Evolutionary conservation across 2,329 filamentous ascomycete species (phyloP).

Genomic region (Berkeleyomyces rouxiae): DNA sequence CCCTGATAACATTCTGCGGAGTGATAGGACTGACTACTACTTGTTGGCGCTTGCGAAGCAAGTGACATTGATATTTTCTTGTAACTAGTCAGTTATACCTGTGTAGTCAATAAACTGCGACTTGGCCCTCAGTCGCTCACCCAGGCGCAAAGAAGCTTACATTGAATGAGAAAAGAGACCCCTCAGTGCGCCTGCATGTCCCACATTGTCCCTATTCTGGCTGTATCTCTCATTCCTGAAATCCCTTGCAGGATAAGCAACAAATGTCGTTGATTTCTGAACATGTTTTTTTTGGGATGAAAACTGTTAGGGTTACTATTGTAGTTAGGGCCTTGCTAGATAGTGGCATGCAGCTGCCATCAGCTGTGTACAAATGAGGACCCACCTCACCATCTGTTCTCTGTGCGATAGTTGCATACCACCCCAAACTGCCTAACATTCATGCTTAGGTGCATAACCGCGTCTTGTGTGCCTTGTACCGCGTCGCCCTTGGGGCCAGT

Average conservation of each 20-base stretch:
- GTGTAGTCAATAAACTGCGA: too few relatives aligned
- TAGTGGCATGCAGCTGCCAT: neutral
- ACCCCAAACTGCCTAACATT: neutral
- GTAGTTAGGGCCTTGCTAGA: too few relatives aligned
- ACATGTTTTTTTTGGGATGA: neutral
- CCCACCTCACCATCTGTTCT: neutral
- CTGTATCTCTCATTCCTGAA: neutral
- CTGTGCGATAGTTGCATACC: neutral
- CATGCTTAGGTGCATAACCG: neutral
- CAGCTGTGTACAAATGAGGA: neutral
- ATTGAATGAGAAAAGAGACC: neutral
- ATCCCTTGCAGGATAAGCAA: neutral
- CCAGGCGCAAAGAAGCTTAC: neutral
- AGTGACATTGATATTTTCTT: too few relatives aligned
- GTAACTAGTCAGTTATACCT: too few relatives aligned
- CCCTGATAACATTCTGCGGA: neutral
- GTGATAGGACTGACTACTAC: too few relatives aligned
- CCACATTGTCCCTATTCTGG: neutral
- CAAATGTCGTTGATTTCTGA: neutral
- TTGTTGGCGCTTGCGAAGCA: too few relatives aligned
- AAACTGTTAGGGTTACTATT: neutral
- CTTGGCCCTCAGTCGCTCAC: neutral
- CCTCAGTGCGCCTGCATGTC: neutral
- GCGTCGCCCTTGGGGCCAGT: neutral
- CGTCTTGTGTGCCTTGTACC: neutral